Base-by-base conservation (phyloP, 345 rosid genomes). In the Eucalyptus leucophloia region DNA sequence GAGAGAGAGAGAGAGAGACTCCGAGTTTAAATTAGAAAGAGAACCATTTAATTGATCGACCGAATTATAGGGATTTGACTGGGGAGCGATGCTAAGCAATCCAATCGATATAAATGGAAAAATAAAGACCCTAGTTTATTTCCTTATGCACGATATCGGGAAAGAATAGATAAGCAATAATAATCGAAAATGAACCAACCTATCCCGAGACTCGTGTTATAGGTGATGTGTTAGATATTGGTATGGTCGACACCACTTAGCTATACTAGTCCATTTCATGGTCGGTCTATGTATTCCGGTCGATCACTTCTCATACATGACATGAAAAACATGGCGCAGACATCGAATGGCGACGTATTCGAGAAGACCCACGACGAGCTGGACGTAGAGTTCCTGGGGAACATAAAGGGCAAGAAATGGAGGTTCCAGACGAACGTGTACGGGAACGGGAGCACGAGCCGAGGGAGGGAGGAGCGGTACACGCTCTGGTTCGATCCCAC, bases 391-490 rank as follows among this genome's bases (percentile, higher is more conserved):
- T 98, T 98, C 92, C 87, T 98, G 72, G 99, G 99, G 8, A 97
- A 97, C 91, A 89, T 96, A 14, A 89, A 91, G 86, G 99, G 99
- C 87, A 94, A 97, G 91, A 96, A 98, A 88, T 98, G 99, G 99
- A 94, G 98, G 87, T 96, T 98, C 88, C 99, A 98, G 89, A 98
- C 99, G 11, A 98, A 98, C 91, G 88, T 97, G 86, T 98, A 98
- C 45, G 99, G 99, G 0, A 97, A 98, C 77, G 99, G 99, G n/a
- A 98, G 99, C 95, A 95, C 96, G 0, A 87, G 49, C 37, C 93
- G 96, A n/a, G 99, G 99, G 19, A 92, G 99, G 88, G 99, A 98
- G 91, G 99, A 96, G 82, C 93, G 99, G 87, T 97, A 98, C 89
- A 93, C 94, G 16, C 95, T 98, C 18, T 98, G 99, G 99, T 98